Conservation (phyloP, 345 rosid species). For the Euphorbia lathyris region DNA sequence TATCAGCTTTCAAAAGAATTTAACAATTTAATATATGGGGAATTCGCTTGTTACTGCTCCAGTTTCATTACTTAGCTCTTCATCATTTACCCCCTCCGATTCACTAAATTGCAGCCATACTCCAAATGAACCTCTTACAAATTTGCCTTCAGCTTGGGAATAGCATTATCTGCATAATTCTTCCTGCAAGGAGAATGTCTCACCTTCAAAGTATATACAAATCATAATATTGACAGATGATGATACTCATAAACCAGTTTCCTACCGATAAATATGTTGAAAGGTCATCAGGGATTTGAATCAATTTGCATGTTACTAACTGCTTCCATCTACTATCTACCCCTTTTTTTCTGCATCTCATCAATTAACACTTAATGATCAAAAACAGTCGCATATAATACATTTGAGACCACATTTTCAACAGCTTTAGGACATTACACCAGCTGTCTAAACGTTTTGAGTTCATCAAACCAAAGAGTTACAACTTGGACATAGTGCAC, state of each 20-base stretch:
- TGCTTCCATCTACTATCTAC: neutral
- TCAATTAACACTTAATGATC: neutral
- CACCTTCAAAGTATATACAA: too few relatives aligned
- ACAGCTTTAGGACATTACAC: neutral
- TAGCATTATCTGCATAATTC: too few relatives aligned
- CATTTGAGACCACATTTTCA: neutral
- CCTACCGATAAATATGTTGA: slow-evolving; percentile 8
- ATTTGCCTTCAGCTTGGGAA: too few relatives aligned
- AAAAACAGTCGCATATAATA: neutral
- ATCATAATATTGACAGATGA: too few relatives aligned
- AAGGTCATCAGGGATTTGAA: neutral
- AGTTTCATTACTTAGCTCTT: too few relatives aligned
- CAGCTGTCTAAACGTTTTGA: neutral
- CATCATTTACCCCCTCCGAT: too few relatives aligned
- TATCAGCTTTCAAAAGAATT: too few relatives aligned
- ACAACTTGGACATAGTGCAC: neutral
- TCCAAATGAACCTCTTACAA: too few relatives aligned
- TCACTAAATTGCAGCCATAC: too few relatives aligned
- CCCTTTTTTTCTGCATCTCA: neutral
- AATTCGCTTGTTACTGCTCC: too few relatives aligned
- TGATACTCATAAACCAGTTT: neutral
- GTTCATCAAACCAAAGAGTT: neutral
- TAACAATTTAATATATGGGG: too few relatives aligned
- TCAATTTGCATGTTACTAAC: neutral
- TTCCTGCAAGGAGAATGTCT: slow-evolving; percentile 12